phyloP scores from a whole-genome alignment of 768 basidiomycete genomes.

The Panaeolus papilionaceus region DNA sequence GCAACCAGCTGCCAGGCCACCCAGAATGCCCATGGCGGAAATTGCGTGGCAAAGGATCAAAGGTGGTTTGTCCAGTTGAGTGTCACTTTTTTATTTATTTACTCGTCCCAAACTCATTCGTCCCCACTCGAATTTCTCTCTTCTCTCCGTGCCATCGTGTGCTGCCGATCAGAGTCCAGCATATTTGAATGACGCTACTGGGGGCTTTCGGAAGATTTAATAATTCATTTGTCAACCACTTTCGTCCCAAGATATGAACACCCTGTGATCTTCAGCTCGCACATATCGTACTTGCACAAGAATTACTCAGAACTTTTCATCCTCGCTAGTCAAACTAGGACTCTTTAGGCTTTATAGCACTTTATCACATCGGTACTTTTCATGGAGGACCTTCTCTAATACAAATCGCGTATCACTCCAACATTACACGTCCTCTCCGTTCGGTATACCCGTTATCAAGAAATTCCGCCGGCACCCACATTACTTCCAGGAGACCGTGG shows the following conservation, averaged over 20 bases:
- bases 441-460: neutral
- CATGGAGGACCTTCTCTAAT: neutral
- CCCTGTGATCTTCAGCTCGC: neutral
- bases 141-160: neutral
- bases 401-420: neutral
- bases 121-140: neutral
- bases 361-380: slow-evolving; percentile 1
- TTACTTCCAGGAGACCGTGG: slow-evolving; percentile 11
- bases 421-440: neutral
- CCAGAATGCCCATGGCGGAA: slow-evolving; percentile 57
- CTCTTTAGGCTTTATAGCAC: neutral
- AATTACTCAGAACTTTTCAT: neutral
- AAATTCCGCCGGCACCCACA: slow-evolving; percentile 10
- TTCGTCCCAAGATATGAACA: neutral
- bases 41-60: slow-evolving; percentile 52
- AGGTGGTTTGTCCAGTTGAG: slow-evolving; percentile 54
- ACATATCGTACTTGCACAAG: neutral
- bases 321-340: slow-evolving; percentile 1
- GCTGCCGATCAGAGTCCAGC: slow-evolving; percentile 21
- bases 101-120: slow-evolving; percentile 26
- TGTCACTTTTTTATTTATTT: neutral
- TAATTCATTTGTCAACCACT: neutral
- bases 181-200: slow-evolving; percentile 4
- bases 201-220: neutral
- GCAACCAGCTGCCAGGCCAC: slow-evolving; percentile 53